Evolutionary conservation across 1,139 yeast genomes (phyloP).

Genomic region (Protomyces gravidus): DNA sequence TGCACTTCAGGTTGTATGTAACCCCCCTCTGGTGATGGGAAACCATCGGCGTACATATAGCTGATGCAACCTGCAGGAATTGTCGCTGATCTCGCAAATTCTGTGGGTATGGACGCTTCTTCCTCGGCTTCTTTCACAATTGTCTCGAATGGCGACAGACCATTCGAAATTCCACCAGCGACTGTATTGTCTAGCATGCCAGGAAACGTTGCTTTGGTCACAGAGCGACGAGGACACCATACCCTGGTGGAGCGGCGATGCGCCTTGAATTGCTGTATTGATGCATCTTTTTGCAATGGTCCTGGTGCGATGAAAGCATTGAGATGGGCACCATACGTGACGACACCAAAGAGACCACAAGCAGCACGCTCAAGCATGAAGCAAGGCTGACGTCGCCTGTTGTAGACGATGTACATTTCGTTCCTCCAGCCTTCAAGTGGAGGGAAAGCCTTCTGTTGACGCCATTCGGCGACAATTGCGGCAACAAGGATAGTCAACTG

Average conservation of each 20-base stretch:
- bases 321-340: conserved; percentile 84
- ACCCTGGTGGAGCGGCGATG: conserved; percentile 46
- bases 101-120: conserved; percentile 73
- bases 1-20: conserved; percentile 73
- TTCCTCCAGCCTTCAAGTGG: conserved; percentile 75
- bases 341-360: conserved; percentile 74
- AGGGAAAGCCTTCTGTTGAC: conserved; percentile 41
- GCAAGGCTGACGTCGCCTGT: conserved; percentile 55
- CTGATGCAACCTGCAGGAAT: conserved; percentile 62
- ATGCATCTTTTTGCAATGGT: conserved; percentile 39
- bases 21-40: conserved; percentile 38
- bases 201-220: conserved; percentile 78
- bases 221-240: conserved; percentile 83
- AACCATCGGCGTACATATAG: conserved; percentile 54
- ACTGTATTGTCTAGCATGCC: conserved; percentile 87
- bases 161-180: conserved; percentile 91
- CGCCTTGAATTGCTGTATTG: conserved; percentile 38
- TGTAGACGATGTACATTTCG: conserved; percentile 71
- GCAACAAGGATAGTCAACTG: neutral
- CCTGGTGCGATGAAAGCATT: conserved; percentile 58
- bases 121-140: conserved; percentile 80
- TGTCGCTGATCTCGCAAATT: conserved; percentile 49
- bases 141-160: conserved; percentile 70
- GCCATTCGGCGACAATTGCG: conserved; percentile 3
- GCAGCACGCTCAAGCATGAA: conserved; percentile 73